phyloP scores from a whole-genome alignment of 164 flowering plant species.

The Warburgia ugandensis region DNA sequence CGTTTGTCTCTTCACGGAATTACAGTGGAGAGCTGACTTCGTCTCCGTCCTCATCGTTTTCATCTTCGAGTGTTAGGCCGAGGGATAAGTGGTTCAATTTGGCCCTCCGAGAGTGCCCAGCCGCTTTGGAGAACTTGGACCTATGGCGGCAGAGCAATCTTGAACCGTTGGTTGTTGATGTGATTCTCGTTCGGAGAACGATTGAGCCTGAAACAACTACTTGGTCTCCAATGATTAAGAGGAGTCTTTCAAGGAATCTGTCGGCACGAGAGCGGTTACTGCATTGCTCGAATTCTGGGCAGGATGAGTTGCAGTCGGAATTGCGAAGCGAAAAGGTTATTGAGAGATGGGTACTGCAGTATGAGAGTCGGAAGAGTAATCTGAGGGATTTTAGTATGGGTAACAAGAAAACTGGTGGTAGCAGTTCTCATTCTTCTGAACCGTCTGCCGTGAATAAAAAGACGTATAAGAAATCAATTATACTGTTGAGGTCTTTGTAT shows the following conservation, averaged over 20 bases:
- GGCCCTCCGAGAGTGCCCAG: slow-evolving; percentile 79
- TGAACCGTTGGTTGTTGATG: slow-evolving; percentile 79
- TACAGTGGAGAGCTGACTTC: slow-evolving; percentile 64
- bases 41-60: slow-evolving; percentile 70
- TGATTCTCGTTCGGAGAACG: slow-evolving; percentile 48
- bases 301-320: slow-evolving; percentile 37
- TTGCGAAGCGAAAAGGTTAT: slow-evolving; percentile 50
- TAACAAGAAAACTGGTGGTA: slow-evolving; percentile 38
- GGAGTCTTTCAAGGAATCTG: slow-evolving; percentile 24
- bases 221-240: slow-evolving; percentile 26
- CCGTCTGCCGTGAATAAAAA: neutral
- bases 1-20: slow-evolving; percentile 60
- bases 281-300: slow-evolving; percentile 35
- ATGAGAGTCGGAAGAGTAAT: slow-evolving; percentile 49
- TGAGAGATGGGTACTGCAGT: slow-evolving; percentile 92
- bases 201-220: slow-evolving; percentile 21
- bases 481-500: slow-evolving; percentile 78
- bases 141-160: slow-evolving; percentile 67
- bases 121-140: slow-evolving; percentile 68
- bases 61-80: slow-evolving; percentile 65
- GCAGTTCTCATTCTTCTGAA: slow-evolving; percentile 27
- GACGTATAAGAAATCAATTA: slow-evolving; percentile 54
- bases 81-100: slow-evolving; percentile 92
- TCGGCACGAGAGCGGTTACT: slow-evolving; percentile 33
- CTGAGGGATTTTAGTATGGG: slow-evolving; percentile 25